These are phyloP conservation scores for Acarospora socialis DNA, from an alignment of 2,329 filamentous ascomycete species.

Conservation along the genomic window DNA sequence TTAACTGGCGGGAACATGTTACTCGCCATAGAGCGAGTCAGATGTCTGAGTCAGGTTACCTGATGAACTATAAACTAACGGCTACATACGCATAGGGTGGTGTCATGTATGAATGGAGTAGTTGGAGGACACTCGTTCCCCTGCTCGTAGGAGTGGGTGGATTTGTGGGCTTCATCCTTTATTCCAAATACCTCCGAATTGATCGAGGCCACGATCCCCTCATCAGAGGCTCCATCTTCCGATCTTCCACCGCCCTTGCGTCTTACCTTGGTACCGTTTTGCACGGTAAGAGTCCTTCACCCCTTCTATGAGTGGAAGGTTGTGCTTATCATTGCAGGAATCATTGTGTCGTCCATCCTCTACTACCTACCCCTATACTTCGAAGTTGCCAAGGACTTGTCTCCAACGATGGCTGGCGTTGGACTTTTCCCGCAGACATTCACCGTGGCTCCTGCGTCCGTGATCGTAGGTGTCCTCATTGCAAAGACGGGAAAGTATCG, in stretches of 20 bases:
- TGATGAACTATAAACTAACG: too few relatives aligned
- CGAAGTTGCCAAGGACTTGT: slow-evolving; percentile 36
- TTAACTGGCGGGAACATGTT: background rate
- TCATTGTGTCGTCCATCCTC: slow-evolving; percentile 32
- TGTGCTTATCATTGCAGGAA: slow-evolving; percentile 7
- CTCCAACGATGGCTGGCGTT: slow-evolving; percentile 40
- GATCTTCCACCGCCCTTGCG: slow-evolving; percentile 25
- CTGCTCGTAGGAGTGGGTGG: slow-evolving; percentile 41
- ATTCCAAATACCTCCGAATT: too few relatives aligned
- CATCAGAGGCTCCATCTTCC: slow-evolving; percentile 37
- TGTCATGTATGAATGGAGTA: slow-evolving; percentile 49
- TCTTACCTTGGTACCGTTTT: slow-evolving; percentile 35
- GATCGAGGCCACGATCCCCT: slow-evolving; percentile 39
- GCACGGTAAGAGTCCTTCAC: slow-evolving; percentile 31
- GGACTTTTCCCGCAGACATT: slow-evolving; percentile 46
- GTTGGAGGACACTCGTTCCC: slow-evolving; percentile 48
- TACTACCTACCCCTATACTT: slow-evolving; percentile 39
- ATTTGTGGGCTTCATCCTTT: slow-evolving; percentile 39
- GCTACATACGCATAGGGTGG: too few relatives aligned
- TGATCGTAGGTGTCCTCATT: slow-evolving; percentile 41
- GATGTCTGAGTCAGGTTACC: too few relatives aligned
- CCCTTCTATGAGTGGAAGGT: background rate
- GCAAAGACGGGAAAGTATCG: slow-evolving; percentile 45
- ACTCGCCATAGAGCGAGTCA: too few relatives aligned
- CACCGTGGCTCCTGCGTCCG: slow-evolving; percentile 47